Percentiles rank a stretch among this genome's conserved stretches.
Conservation (phyloP, 176 grass and related monocot species). For the Carex parvula region DNA sequence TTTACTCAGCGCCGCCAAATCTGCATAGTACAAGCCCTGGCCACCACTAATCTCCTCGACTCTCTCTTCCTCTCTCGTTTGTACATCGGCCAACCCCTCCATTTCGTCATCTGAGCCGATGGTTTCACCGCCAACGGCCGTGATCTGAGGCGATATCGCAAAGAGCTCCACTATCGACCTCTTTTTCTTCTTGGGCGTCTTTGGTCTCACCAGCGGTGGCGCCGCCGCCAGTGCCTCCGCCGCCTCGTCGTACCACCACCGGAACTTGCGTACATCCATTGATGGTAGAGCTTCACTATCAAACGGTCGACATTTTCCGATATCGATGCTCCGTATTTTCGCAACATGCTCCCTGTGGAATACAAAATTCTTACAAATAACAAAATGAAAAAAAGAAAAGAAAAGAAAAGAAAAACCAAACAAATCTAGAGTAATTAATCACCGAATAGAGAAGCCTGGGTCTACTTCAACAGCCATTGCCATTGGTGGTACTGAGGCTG, state of each 20-base stretch:
- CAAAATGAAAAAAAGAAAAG: neutral
- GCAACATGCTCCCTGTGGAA: conserved; percentile 27
- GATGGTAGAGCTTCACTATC: conserved; percentile 24
- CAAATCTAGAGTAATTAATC: neutral
- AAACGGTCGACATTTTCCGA: conserved; percentile 34
- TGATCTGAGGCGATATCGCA: conserved; percentile 40
- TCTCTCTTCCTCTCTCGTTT: conserved; percentile 5
- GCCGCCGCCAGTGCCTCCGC: conserved; percentile 12
- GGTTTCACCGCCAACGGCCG: conserved; percentile 19
- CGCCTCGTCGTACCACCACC: conserved; percentile 30
- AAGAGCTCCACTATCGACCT: conserved; percentile 43
- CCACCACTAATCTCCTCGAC: conserved; percentile 17
- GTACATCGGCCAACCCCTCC: neutral
- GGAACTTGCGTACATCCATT: conserved; percentile 30
- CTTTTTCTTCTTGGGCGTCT: conserved; percentile 35
- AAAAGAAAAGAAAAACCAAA: neutral
- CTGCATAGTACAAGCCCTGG: conserved; percentile 11
- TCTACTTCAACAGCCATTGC: conserved; percentile 8
- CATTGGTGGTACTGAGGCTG: neutral
- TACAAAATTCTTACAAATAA: neutral
- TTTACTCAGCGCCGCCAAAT: conserved; percentile 19
- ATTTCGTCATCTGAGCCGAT: conserved; percentile 8
- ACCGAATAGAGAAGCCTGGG: conserved; percentile 28
- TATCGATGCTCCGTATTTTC: conserved; percentile 25
- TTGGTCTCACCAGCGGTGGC: conserved; percentile 13